Evolutionary conservation across 73 alveolate genomes (phyloP).

Genomic region (Paramecium octaurelia): DNA sequence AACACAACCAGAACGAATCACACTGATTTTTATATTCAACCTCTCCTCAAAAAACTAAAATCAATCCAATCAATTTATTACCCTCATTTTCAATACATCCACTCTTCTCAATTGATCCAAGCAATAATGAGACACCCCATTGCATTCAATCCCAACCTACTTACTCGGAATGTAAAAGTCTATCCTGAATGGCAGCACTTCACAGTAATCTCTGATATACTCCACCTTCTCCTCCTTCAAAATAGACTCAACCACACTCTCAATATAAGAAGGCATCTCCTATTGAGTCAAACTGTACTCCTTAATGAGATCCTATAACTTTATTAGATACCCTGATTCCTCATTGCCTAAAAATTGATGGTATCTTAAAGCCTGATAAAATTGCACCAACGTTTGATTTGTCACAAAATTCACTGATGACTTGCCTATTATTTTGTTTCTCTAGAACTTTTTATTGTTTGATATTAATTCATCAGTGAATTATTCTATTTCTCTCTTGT

Average conservation of each 20-base stretch:
- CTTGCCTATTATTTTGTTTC: neutral
- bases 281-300: neutral
- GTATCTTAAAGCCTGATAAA: neutral
- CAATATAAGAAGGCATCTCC: neutral
- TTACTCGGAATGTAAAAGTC: neutral
- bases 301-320: neutral
- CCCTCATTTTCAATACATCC: neutral
- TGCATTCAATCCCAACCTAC: neutral
- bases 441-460: neutral
- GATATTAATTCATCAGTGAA: neutral
- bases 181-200: neutral
- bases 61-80: neutral
- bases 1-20: neutral
- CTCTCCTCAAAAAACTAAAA: neutral
- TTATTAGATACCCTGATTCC: neutral
- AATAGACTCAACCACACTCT: neutral
- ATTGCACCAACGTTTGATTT: neutral
- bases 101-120: neutral
- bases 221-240: neutral
- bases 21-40: neutral
- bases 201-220: neutral
- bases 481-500: neutral
- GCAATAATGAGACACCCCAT: neutral
- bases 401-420: neutral
- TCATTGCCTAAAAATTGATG: neutral